Evolutionary conservation across 768 basidiomycete species (phyloP).

Genomic region (Galerina marginata): DNA sequence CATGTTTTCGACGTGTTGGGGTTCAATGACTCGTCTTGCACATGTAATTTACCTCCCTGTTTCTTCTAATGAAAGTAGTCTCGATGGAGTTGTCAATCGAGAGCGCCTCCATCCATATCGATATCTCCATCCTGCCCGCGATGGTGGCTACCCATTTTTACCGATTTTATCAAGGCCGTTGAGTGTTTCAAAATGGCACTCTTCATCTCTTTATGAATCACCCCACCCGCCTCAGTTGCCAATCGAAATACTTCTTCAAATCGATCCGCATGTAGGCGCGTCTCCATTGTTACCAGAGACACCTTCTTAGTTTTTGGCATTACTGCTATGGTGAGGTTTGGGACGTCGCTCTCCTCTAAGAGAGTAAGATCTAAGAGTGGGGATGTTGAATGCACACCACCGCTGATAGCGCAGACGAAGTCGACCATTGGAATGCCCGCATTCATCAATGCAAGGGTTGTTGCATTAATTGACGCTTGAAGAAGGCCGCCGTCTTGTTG

Average conservation of each 20-base stretch:
- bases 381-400: conserved; percentile 82
- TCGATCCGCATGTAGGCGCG: conserved; percentile 88
- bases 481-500: conserved; percentile 94
- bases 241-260: conserved; percentile 89
- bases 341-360: conserved; percentile 90
- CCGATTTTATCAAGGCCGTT: conserved; percentile 61
- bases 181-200: conserved; percentile 69
- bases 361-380: conserved; percentile 88
- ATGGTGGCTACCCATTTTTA: conserved; percentile 48
- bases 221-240: conserved; percentile 76
- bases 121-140: conserved; percentile 40
- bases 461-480: conserved; percentile 92
- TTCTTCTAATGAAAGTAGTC: not conserved
- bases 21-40: conserved; percentile 23
- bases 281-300: conserved; percentile 92
- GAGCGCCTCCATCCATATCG: conserved; percentile 39
- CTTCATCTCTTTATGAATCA: conserved; percentile 87
- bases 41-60: not conserved
- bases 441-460: conserved; percentile 87
- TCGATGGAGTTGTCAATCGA: conserved; percentile 24
- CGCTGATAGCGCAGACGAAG: conserved; percentile 89
- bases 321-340: conserved; percentile 85
- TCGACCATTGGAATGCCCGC: conserved; percentile 92
- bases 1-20: conserved; percentile 80
- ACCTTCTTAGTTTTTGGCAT: conserved; percentile 88